Percentiles rank a stretch among this genome's conserved stretches.
These are phyloP conservation scores for Nicotiana otophora DNA, from an alignment of 257 asterid genomes.

Conservation along the genomic window DNA sequence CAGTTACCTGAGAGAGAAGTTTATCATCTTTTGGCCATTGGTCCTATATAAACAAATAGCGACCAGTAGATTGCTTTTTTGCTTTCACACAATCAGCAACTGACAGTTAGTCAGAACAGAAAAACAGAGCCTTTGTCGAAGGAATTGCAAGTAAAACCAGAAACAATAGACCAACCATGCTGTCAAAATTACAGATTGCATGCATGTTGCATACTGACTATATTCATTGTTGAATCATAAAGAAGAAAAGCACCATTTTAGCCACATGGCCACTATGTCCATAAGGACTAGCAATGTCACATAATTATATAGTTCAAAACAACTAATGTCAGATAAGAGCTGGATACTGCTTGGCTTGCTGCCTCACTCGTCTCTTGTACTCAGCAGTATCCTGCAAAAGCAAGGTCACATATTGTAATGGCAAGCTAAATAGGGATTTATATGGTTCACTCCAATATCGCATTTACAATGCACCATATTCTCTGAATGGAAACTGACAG, in stretches of 20 bases:
- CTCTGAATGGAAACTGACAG: background rate
- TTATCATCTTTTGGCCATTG: background rate
- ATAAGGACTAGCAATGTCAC: background rate
- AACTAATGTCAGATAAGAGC: slow-evolving; percentile 13
- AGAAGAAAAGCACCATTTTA: background rate
- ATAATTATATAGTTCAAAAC: background rate
- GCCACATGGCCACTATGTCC: background rate
- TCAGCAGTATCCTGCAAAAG: slow-evolving; percentile 28
- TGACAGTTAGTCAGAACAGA: background rate
- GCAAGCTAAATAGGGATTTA: background rate
- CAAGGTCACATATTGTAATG: background rate
- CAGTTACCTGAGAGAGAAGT: background rate
- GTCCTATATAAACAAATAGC: background rate
- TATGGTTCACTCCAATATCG: background rate
- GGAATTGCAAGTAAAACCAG: background rate
- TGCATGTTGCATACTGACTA: background rate
- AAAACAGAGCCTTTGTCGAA: background rate
- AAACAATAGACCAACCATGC: background rate
- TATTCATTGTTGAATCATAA: background rate
- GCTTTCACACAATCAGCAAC: background rate
- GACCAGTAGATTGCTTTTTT: background rate
- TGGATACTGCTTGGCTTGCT: slow-evolving; percentile 37
- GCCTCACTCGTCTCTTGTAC: slow-evolving; percentile 34
- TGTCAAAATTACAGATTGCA: background rate
- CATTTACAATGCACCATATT: background rate